Evolutionary conservation across 257 asterid species (phyloP), one percentile per base, ranked within the genome.

Genomic region (Solanum chiquidenum): DNA sequence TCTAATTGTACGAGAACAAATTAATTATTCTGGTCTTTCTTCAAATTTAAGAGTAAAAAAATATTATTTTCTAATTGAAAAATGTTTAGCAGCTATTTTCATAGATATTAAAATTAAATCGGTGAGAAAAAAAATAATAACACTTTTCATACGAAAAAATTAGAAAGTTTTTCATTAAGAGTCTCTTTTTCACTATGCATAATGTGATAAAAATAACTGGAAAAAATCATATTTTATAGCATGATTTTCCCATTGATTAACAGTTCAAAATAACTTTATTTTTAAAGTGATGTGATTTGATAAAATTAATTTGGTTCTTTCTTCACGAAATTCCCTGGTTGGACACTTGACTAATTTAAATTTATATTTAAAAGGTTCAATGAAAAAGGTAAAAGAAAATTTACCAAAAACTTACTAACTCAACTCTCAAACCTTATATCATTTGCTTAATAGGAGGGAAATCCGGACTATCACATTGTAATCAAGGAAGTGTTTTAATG

Each of bases 191-290:
- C 6, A 62, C 1, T 12, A 62, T 62, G 7, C 7, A n/a, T n/a
- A 29, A 29, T 29, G 31, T 29, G 31, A 29, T 29, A 9, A 60
- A 60, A 60, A 9, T 60, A 7, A 60, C 3, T 8, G 25, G 2
- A 6, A 9, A 11, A n/a, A 62, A 62, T 9, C 7, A n/a, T 62
- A 62, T n/a, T n/a, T 11, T 62, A 62, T 23, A 2, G 27, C 14
- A 62, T n/a, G 10, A 62, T 2, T 62, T 62, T 62, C 1, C 3
- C 1, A 10, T n/a, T n/a, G 29, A 11, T 62, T 62, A 1, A 1
- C 8, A n/a, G 0, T 4, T 5, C 0, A 4, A 11, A 10, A 9
- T 9, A 2, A n/a, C 12, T 58, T 58, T 58, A 21, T 20, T 58
- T 44, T 23, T n/a, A n/a, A 5, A n/a, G 13, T 62, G 71, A 62